Base-by-base conservation (phyloP, 768 basidiomycete species). In the Zangia roseola region DNA sequence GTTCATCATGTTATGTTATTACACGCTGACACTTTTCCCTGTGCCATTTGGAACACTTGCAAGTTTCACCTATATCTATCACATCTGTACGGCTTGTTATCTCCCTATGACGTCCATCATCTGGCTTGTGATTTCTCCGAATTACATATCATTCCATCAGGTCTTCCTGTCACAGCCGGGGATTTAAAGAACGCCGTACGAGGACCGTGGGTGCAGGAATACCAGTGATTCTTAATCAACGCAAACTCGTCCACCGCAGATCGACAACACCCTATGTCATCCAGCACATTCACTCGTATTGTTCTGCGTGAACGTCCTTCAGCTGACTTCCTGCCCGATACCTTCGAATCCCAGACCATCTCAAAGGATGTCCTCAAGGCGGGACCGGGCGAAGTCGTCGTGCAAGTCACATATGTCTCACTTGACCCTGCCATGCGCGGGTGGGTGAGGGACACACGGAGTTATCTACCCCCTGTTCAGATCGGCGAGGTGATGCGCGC, bases 371-470 rank as follows among this genome's bases (percentile, higher is more conserved):
- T 63, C 40, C 71, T 89, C 43, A 76, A 77, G 59, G 75, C 83
- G 6, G 76, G 75, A 1, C 53, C 66, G 17, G 66, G 70, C 20
- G 75, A 87, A 53, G 82, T 83, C 8, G 73, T 94, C 39, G 81
- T 97, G n/a, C 78, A 82, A 63, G 82, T 88, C 49, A 82, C 84
- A 40, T 94, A 85, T 74, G 61, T 92, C 26, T 84, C 83, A 28
- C 65, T 97, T 55, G 94, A 97, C 60, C 92, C 94, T 17, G 90
- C 91, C 0, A 91, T 93, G 90, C 79, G 92, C 9, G 82, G 81
- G 12, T 97, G 88, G 78, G 61, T 98, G 43, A 80, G 78, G 52
- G 87, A 91, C 62, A 63, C 61, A 14, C 75, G 92, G 39, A 84
- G 81, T 56, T 91, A 92, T 61, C 41, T 88, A 14, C 79, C 80